These are phyloP conservation scores for Colletotrichum endophyticum DNA, from an alignment of 2,329 filamentous ascomycete genomes.

Conservation along the genomic window DNA sequence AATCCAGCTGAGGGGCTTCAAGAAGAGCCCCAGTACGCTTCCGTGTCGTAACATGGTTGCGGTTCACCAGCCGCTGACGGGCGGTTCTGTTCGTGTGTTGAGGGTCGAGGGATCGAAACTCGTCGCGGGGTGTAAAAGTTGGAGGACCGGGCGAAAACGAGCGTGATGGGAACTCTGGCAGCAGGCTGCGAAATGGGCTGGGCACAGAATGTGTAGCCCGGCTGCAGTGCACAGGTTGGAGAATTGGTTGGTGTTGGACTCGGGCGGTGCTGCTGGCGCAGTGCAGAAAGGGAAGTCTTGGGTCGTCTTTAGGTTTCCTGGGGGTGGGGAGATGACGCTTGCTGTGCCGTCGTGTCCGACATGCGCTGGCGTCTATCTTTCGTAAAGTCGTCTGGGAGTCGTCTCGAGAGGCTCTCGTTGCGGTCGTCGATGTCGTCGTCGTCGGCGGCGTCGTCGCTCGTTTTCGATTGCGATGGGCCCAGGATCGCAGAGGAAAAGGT, in stretches of 20 bases:
- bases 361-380: conserved; percentile 1
- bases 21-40: conserved; percentile 19
- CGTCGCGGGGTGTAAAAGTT: background rate
- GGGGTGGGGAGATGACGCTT: conserved; percentile 10
- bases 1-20: conserved; percentile 17
- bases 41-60: conserved; percentile 16
- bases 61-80: background rate
- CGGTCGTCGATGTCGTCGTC: background rate
- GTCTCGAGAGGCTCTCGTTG: background rate
- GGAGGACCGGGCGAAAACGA: background rate
- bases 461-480: background rate
- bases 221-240: background rate
- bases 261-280: background rate
- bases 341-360: background rate
- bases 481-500: background rate
- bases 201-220: background rate
- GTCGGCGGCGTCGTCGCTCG: background rate
- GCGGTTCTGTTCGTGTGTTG: background rate
- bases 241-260: background rate
- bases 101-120: background rate
- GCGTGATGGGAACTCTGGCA: background rate
- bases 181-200: background rate
- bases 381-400: background rate
- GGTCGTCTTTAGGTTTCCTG: conserved; percentile 5
- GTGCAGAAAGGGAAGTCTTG: background rate